These are phyloP conservation scores for Diaporthe batatas DNA, from an alignment of 2,329 filamentous ascomycete genomes.

Conservation along the genomic window DNA sequence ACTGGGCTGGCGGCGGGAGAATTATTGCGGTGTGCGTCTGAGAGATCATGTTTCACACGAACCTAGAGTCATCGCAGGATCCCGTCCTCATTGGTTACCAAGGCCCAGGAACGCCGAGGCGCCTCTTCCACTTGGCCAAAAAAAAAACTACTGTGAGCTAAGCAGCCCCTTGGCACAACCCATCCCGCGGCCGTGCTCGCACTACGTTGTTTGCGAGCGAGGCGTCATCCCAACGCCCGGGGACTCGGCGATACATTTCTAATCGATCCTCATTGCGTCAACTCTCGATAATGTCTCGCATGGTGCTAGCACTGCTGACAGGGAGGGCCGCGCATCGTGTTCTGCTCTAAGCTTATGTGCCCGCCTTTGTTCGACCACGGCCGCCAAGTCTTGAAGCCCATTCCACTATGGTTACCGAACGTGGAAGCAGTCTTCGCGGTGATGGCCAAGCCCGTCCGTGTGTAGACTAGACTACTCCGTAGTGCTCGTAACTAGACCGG, in stretches of 20 bases:
- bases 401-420: background rate
- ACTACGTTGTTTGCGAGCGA: background rate
- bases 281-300: background rate
- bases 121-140: background rate
- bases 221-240: background rate
- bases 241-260: constrained; percentile 4
- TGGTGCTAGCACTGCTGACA: background rate
- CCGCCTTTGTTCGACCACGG: background rate
- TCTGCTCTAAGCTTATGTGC: no score
- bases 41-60: constrained; percentile 27
- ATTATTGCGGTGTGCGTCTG: background rate
- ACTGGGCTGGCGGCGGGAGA: constrained; percentile 23
- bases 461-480: background rate
- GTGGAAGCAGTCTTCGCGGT: background rate
- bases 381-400: background rate
- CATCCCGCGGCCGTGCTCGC: constrained; percentile 1
- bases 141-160: background rate
- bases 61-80: constrained; percentile 18
- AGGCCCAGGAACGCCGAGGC: constrained; percentile 3
- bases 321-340: background rate
- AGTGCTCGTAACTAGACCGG: background rate
- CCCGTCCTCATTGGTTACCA: constrained; percentile 26
- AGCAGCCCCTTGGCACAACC: background rate
- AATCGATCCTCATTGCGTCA: constrained; percentile 5
- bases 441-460: background rate